A percentile compares a stretch with the other conserved stretches of the same genome.
Conservation (phyloP, 2,329 filamentous ascomycete genomes). For the Fusarium abutilonis region DNA sequence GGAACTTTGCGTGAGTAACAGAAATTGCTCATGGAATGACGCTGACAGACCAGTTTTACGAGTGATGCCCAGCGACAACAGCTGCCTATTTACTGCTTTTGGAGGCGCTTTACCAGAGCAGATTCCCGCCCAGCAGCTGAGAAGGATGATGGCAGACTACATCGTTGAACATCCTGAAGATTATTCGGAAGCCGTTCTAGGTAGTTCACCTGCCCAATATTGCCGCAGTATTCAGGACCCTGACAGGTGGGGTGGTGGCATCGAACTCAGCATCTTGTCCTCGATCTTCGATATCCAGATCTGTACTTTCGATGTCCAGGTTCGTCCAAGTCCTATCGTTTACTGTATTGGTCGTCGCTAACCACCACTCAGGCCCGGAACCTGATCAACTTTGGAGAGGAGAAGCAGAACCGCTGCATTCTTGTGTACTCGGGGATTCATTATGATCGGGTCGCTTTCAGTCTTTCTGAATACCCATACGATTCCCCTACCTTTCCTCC, state of each 20-base stretch:
- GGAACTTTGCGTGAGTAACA: conserved; percentile 59
- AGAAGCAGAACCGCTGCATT: conserved; percentile 73
- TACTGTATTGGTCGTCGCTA: background rate
- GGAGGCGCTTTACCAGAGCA: conserved; percentile 77
- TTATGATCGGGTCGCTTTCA: conserved; percentile 88
- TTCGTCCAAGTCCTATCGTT: conserved; percentile 28
- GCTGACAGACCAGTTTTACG: conserved; percentile 69
- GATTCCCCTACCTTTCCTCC: conserved; percentile 68
- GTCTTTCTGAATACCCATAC: conserved; percentile 67
- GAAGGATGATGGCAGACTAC: conserved; percentile 78
- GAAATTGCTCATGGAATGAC: background rate
- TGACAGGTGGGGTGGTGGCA: conserved; percentile 89
- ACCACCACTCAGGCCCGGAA: conserved; percentile 45
- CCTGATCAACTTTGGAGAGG: conserved; percentile 76
- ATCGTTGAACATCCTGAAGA: conserved; percentile 78
- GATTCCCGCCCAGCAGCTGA: conserved; percentile 65
- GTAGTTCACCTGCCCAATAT: conserved; percentile 77
- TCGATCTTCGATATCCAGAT: conserved; percentile 88
- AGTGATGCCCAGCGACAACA: conserved; percentile 97
- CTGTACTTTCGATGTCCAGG: conserved; percentile 81
- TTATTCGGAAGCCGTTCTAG: conserved; percentile 81
- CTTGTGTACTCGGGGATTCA: conserved; percentile 93
- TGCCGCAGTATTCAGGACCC: conserved; percentile 82
- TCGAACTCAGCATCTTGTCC: conserved; percentile 86
- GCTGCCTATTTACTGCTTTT: conserved; percentile 91